A percentile compares a stretch with the other conserved stretches of the same genome.
Conservation (phyloP, 176 grass and related monocot genomes). For the Musa beccarii region DNA sequence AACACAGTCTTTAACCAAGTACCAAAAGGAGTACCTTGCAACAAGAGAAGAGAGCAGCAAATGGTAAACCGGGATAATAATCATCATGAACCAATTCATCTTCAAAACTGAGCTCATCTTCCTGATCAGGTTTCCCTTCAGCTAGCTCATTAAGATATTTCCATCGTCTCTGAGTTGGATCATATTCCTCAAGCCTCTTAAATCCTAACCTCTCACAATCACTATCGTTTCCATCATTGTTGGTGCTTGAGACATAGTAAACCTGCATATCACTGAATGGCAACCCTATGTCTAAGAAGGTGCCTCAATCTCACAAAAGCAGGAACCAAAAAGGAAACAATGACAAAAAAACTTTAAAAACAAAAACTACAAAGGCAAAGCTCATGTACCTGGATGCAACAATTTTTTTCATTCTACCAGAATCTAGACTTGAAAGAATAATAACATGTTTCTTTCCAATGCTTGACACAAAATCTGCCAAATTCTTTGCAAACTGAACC, state of each 20-base stretch:
- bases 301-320: neutral
- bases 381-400: constrained; percentile 70
- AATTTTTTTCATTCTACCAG: constrained; percentile 67
- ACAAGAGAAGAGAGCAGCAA: constrained; percentile 23
- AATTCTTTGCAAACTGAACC: constrained; percentile 77
- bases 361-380: constrained; percentile 13
- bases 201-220: constrained; percentile 72
- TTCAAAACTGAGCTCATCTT: neutral
- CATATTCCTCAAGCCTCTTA: constrained; percentile 72
- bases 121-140: constrained; percentile 15
- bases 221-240: constrained; percentile 55
- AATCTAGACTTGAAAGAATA: constrained; percentile 91
- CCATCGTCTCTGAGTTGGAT: constrained; percentile 54
- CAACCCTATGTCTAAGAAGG: constrained; percentile 1
- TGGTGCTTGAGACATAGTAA: constrained; percentile 70
- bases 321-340: neutral
- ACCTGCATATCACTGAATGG: constrained; percentile 61
- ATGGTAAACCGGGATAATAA: constrained; percentile 21
- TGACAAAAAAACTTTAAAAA: neutral
- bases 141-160: constrained; percentile 50
- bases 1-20: neutral
- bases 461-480: constrained; percentile 48
- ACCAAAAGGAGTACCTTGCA: constrained; percentile 14
- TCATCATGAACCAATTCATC: constrained; percentile 14
- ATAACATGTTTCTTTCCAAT: constrained; percentile 67